Conservation (phyloP, 2,329 filamentous ascomycete species). For the Venturia nashicola region DNA sequence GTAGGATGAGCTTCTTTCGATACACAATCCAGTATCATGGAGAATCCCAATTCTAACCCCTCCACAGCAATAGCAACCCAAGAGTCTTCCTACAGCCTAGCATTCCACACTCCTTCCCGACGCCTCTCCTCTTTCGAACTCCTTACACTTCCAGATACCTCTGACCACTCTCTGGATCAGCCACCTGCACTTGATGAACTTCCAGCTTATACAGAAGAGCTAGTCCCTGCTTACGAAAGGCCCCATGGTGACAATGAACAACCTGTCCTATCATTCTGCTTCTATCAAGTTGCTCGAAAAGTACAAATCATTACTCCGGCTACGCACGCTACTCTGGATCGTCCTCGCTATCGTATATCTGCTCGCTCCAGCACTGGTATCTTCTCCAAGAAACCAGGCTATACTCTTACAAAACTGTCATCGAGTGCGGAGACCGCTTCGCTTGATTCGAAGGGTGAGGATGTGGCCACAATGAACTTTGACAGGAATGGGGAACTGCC, state of each 20-base stretch:
- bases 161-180: not conserved
- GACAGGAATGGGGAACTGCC: conserved; percentile 4
- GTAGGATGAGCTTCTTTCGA: not conserved
- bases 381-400: conserved; percentile 8
- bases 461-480: conserved; percentile 4
- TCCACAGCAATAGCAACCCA: not conserved
- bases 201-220: not conserved
- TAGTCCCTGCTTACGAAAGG: conserved; percentile 1
- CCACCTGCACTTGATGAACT: not conserved
- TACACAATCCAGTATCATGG: not conserved
- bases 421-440: not conserved
- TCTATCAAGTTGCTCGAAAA: conserved; percentile 7
- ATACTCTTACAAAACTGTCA: conserved; percentile 4
- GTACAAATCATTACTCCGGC: conserved; percentile 5
- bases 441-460: not conserved
- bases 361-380: not conserved
- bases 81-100: not conserved
- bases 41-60: not conserved
- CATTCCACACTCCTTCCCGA: not conserved
- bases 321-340: not conserved
- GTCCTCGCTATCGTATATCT: conserved; percentile 4
- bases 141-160: not conserved
- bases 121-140: not conserved
- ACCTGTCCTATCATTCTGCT: not conserved
- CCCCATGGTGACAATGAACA: not conserved